Percentiles rank a stretch among this genome's conserved stretches.
phyloP scores from a whole-genome alignment of 2,329 filamentous ascomycete species.

The Aspergillaceae sp. region DNA sequence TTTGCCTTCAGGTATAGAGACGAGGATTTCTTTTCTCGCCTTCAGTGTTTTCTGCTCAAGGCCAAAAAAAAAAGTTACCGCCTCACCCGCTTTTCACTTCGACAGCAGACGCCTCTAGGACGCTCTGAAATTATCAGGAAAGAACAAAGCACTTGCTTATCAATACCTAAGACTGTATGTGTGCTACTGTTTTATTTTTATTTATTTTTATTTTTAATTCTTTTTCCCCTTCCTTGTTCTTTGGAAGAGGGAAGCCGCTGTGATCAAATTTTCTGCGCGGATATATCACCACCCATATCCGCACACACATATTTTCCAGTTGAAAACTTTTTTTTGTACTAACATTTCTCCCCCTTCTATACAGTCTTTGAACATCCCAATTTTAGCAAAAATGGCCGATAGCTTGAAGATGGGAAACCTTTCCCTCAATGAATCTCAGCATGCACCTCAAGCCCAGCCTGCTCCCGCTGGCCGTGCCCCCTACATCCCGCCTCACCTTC shows the following conservation, averaged over 20 bases:
- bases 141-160: background rate
- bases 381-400: constrained; percentile 28
- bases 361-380: background rate
- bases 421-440: constrained; percentile 53
- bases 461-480: constrained; percentile 46
- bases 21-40: constrained; percentile 6
- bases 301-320: no score
- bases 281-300: no score
- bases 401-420: constrained; percentile 33
- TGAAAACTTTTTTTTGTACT: no score
- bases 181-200: background rate
- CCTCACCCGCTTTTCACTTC: no score
- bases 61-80: background rate
- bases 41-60: constrained; percentile 10
- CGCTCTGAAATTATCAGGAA: constrained; percentile 4
- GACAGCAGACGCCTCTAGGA: no score
- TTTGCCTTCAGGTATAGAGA: constrained; percentile 7
- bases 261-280: no score
- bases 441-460: constrained; percentile 39
- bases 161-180: background rate
- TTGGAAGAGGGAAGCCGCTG: no score
- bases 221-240: no score
- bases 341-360: no score
- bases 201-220: no score
- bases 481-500: constrained; percentile 59